phyloP scores from a whole-genome alignment of 2,329 filamentous ascomycete genomes.

The Ophiostoma perfectum region DNA sequence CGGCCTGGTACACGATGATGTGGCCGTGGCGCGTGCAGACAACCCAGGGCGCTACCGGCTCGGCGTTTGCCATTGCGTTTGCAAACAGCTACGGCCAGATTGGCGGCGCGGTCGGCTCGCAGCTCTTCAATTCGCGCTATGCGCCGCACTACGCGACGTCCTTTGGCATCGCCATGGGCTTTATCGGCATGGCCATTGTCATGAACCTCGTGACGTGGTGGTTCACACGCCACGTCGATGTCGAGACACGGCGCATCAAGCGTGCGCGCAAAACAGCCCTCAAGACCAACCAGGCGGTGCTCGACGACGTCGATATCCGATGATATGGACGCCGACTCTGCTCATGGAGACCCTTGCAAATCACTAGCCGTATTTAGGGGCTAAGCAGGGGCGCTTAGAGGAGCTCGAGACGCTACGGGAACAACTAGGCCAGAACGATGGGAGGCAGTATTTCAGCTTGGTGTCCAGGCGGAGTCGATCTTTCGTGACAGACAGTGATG shows the following conservation, averaged over 20 bases:
- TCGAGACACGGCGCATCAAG: slow-evolving; percentile 42
- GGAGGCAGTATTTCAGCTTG: no score
- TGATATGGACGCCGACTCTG: neutral
- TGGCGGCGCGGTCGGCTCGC: slow-evolving; percentile 44
- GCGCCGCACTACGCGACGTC: slow-evolving; percentile 41
- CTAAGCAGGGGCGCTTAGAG: no score
- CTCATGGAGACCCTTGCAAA: no score
- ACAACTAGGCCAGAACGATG: no score
- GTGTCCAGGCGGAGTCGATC: no score
- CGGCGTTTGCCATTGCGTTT: slow-evolving; percentile 46
- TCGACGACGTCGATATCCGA: slow-evolving; percentile 38
- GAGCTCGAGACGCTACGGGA: no score
- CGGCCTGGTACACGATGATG: slow-evolving; percentile 44
- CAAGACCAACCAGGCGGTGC: slow-evolving; percentile 37
- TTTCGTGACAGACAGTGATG: no score
- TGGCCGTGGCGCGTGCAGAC: slow-evolving; percentile 49
- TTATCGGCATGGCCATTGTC: slow-evolving; percentile 40
- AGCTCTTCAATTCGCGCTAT: slow-evolving; percentile 42
- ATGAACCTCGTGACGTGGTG: slow-evolving; percentile 42
- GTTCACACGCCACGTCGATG: slow-evolving; percentile 41
- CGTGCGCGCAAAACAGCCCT: slow-evolving; percentile 38
- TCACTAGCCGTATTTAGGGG: no score
- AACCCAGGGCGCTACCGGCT: slow-evolving; percentile 42
- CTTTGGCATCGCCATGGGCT: slow-evolving; percentile 41
- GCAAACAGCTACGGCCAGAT: slow-evolving; percentile 48